Percentiles rank a stretch among this genome's conserved stretches.
These are phyloP conservation scores for Misopates orontium DNA, from an alignment of 257 asterid species.

Conservation along the genomic window DNA sequence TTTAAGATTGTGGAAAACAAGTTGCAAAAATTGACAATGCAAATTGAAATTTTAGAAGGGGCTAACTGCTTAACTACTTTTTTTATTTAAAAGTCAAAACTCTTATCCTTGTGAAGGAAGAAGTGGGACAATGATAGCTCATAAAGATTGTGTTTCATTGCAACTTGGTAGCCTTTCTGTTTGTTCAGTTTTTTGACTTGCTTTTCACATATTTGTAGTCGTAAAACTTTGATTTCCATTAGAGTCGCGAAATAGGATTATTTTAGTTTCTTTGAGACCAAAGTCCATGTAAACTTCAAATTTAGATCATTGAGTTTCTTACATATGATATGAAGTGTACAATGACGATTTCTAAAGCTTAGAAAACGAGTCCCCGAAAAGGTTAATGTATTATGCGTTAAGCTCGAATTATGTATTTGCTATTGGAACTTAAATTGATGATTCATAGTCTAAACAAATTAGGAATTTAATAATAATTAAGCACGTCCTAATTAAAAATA, in stretches of 20 bases:
- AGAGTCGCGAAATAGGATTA: background rate
- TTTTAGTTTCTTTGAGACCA: too few species aligned
- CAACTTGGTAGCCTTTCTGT: slow-evolving; percentile 22
- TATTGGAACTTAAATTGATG: too few species aligned
- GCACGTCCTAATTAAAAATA: slow-evolving; percentile 8
- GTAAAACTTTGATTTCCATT: background rate
- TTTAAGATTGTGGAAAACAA: slow-evolving; percentile 21
- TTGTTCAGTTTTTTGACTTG: slow-evolving; percentile 13
- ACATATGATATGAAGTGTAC: too few species aligned
- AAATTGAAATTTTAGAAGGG: background rate
- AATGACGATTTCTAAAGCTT: too few species aligned
- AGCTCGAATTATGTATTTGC: too few species aligned
- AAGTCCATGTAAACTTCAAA: too few species aligned
- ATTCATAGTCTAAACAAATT: too few species aligned
- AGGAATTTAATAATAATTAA: too few species aligned
- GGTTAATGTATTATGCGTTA: too few species aligned
- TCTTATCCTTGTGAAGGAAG: slow-evolving; percentile 8
- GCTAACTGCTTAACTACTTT: slow-evolving; percentile 22
- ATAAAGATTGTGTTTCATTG: background rate
- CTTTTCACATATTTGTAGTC: background rate
- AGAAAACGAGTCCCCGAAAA: too few species aligned
- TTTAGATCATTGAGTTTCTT: too few species aligned
- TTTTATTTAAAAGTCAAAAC: slow-evolving; percentile 23
- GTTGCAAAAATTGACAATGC: slow-evolving; percentile 23
- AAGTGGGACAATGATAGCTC: background rate